Conservation (phyloP, 1,284 basidiomycete genomes). For the Cryptococcus neoformans region DNA sequence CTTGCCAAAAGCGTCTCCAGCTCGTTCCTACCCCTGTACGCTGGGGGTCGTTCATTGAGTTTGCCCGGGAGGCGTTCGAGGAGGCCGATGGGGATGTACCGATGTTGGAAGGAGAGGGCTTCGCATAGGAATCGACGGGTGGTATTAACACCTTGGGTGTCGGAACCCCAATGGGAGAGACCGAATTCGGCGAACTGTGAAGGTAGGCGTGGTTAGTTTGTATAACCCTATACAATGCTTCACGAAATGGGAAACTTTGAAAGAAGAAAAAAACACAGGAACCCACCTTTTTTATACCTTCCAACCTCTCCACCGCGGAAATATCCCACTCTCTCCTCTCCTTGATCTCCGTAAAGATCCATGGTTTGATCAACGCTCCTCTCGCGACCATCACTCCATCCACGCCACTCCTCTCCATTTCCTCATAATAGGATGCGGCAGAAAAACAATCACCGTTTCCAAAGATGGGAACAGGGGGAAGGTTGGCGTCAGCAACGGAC, state of each 20-base stretch:
- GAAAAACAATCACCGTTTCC: conserved; percentile 95
- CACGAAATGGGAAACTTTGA: no score
- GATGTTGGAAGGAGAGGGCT: conserved; percentile 89
- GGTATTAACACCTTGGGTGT: conserved; percentile 85
- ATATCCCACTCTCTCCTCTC: conserved; percentile 95
- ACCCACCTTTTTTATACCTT: conserved; percentile 71
- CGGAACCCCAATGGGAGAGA: conserved; percentile 72
- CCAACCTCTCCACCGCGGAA: conserved; percentile 81
- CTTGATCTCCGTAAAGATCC: conserved; percentile 95
- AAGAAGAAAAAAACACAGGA: neutral
- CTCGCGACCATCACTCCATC: conserved; percentile 95
- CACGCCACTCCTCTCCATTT: conserved; percentile 71
- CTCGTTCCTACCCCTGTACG: conserved; percentile 80
- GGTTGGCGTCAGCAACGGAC: conserved; percentile 66
- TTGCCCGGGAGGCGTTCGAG: conserved; percentile 78
- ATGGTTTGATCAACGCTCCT: conserved; percentile 91
- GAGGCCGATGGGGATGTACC: conserved; percentile 90
- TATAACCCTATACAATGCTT: neutral
- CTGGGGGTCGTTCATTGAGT: conserved; percentile 87
- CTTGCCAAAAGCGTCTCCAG: conserved; percentile 84
- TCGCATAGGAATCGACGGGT: conserved; percentile 93
- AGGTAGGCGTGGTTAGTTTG: conserved; percentile 1
- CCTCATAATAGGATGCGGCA: conserved; percentile 58
- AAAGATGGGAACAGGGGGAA: conserved; percentile 85
- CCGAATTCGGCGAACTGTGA: conserved; percentile 77